These are phyloP conservation scores for Rhodocollybia butyracea DNA, from an alignment of 768 basidiomycete genomes.

Conservation along the genomic window DNA sequence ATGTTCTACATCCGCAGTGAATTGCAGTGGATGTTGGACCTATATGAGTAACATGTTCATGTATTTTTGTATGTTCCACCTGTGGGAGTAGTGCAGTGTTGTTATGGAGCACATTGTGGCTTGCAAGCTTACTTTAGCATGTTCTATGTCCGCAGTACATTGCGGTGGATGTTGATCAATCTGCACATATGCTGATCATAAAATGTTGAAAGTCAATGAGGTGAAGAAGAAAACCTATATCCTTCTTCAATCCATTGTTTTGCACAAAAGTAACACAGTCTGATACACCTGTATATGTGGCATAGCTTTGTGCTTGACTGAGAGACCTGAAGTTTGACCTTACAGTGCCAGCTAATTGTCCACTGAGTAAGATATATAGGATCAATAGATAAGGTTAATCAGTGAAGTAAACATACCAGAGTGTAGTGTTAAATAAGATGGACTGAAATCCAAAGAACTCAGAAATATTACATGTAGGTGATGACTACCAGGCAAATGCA, in stretches of 20 bases:
- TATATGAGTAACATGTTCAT: too few relatives aligned
- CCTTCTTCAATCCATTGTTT: slow-evolving; percentile 69
- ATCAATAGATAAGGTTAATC: slow-evolving; percentile 9
- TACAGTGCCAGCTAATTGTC: slow-evolving; percentile 83
- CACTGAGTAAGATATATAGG: slow-evolving; percentile 38
- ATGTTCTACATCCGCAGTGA: too few relatives aligned
- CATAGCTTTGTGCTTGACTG: slow-evolving; percentile 86
- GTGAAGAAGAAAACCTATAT: slow-evolving; percentile 49
- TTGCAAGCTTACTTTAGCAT: too few relatives aligned
- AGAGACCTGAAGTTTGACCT: slow-evolving; percentile 74
- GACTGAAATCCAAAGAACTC: slow-evolving; percentile 75
- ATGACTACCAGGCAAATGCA: slow-evolving; percentile 79
- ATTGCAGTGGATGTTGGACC: too few relatives aligned
- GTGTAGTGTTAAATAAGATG: slow-evolving; percentile 81
- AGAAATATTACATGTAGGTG: slow-evolving; percentile 70
- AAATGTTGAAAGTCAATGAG: background rate
- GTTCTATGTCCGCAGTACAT: too few relatives aligned
- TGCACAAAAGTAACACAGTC: slow-evolving; percentile 81
- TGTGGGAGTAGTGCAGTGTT: too few relatives aligned
- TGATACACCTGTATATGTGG: slow-evolving; percentile 73
- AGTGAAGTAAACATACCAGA: slow-evolving; percentile 54
- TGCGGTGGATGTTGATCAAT: too few relatives aligned
- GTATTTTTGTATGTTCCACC: too few relatives aligned
- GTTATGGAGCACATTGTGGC: too few relatives aligned
- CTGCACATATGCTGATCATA: slow-evolving; percentile 31